Evolutionary conservation across 1,284 basidiomycete species (phyloP).

Genomic region (Pyrrhoderma lamaoense): DNA sequence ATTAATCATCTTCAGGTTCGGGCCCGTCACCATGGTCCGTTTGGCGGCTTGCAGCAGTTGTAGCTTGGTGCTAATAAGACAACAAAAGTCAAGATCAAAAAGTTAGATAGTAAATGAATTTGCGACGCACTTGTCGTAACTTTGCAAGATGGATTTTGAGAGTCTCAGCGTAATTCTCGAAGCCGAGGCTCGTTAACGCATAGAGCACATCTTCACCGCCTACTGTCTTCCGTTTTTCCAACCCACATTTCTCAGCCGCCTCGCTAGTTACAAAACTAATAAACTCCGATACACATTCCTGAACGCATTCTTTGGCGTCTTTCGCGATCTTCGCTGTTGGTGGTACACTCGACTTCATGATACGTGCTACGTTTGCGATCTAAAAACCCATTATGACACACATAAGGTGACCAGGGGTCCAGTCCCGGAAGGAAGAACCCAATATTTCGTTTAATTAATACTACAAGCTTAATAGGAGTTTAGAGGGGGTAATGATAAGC

Average conservation of each 20-base stretch:
- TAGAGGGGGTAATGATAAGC: conserved; percentile 2
- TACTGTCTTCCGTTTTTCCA: conserved; percentile 84
- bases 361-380: conserved; percentile 94
- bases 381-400: conserved; percentile 25
- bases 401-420: neutral
- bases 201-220: conserved; percentile 89
- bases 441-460: too few species aligned
- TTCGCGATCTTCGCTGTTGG: conserved; percentile 93
- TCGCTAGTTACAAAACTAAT: conserved; percentile 93
- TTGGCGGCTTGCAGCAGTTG: conserved; percentile 9
- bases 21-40: conserved; percentile 1
- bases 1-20: neutral
- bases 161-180: conserved; percentile 91
- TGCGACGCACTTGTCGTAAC: conserved; percentile 65
- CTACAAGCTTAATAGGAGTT: conserved; percentile 2
- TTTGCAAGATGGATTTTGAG: conserved; percentile 87
- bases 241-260: conserved; percentile 81
- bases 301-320: conserved; percentile 94
- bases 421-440: conserved; percentile 4
- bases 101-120: neutral
- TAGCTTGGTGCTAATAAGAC: conserved; percentile 11
- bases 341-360: conserved; percentile 90
- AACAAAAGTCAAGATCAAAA: neutral
- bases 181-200: conserved; percentile 83
- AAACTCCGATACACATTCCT: conserved; percentile 94